phyloP scores from a whole-genome alignment of 2,329 filamentous ascomycete genomes.

The Fusarium odoratissimum region DNA sequence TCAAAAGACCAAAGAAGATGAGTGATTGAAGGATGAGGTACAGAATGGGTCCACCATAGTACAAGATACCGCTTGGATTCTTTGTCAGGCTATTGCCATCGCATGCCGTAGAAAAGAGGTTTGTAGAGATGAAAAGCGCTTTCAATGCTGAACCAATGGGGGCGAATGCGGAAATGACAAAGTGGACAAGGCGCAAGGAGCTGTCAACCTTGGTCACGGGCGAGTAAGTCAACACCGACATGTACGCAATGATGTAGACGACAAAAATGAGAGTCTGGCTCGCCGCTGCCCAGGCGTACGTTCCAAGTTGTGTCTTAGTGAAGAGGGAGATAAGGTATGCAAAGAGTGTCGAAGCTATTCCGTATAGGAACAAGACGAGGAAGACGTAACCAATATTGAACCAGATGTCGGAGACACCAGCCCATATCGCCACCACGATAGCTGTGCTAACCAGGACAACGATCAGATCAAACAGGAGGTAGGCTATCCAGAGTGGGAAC shows the following conservation, averaged over 20 bases:
- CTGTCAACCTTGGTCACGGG: slow-evolving; percentile 75
- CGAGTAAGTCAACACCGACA: slow-evolving; percentile 79
- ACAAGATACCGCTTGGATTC: slow-evolving; percentile 76
- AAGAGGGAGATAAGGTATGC: slow-evolving; percentile 87
- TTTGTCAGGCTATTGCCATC: slow-evolving; percentile 69
- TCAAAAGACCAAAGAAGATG: slow-evolving; percentile 75
- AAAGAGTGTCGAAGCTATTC: slow-evolving; percentile 79
- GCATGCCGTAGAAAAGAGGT: slow-evolving; percentile 86
- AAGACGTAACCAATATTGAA: slow-evolving; percentile 86
- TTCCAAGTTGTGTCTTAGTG: slow-evolving; percentile 80
- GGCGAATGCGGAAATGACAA: slow-evolving; percentile 77
- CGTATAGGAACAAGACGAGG: slow-evolving; percentile 82
- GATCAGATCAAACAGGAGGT: slow-evolving; percentile 81
- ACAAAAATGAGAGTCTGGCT: slow-evolving; percentile 79
- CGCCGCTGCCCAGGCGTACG: slow-evolving; percentile 85
- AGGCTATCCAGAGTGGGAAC: slow-evolving; percentile 85
- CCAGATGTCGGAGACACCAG: slow-evolving; percentile 73
- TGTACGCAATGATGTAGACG: slow-evolving; percentile 77
- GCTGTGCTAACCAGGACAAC: slow-evolving; percentile 75
- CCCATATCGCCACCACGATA: slow-evolving; percentile 76
- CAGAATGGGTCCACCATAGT: slow-evolving; percentile 86
- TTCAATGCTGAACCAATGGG: slow-evolving; percentile 82
- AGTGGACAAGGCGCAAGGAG: slow-evolving; percentile 77
- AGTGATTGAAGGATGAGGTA: slow-evolving; percentile 82
- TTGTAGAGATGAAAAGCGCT: slow-evolving; percentile 80